These are phyloP conservation scores for Aurantiochytrium sp. DNA, from an alignment of 108 stramenopile genomes.

Conservation along the genomic window DNA sequence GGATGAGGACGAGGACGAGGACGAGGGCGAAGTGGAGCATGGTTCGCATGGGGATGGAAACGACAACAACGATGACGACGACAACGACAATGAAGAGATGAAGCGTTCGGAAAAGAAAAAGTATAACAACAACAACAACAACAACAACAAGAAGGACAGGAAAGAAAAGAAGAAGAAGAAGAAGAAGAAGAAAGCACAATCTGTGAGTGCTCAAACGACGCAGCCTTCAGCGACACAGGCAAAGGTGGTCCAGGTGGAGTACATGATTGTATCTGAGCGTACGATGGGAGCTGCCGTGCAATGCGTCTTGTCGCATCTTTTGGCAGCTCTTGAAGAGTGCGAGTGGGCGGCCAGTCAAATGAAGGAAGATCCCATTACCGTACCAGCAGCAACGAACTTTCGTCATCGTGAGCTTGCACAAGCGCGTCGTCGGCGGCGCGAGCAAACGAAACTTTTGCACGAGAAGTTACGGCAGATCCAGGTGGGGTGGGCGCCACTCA, in stretches of 20 bases:
- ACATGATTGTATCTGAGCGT: neutral
- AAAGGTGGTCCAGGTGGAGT: neutral
- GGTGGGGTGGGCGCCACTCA: neutral
- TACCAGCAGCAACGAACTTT: neutral
- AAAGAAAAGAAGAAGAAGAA: neutral
- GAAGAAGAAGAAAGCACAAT: neutral
- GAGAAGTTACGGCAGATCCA: neutral
- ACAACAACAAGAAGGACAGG: neutral
- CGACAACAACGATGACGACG: neutral
- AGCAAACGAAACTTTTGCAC: neutral
- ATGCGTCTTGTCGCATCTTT: neutral
- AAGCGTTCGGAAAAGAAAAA: no score
- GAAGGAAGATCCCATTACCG: neutral
- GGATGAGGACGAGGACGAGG: neutral
- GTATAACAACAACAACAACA: neutral
- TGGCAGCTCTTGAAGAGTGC: neutral
- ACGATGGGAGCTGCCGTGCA: neutral
- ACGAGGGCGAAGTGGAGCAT: neutral
- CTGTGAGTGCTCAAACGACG: neutral
- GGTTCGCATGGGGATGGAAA: neutral
- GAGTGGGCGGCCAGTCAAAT: slow-evolving; percentile 6
- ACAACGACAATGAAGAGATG: neutral
- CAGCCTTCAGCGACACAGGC: neutral
- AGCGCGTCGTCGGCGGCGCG: neutral
- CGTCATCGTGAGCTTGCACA: neutral